Conservation (phyloP, 192 early-diverging fungal species). For the Thamnidium elegans region DNA sequence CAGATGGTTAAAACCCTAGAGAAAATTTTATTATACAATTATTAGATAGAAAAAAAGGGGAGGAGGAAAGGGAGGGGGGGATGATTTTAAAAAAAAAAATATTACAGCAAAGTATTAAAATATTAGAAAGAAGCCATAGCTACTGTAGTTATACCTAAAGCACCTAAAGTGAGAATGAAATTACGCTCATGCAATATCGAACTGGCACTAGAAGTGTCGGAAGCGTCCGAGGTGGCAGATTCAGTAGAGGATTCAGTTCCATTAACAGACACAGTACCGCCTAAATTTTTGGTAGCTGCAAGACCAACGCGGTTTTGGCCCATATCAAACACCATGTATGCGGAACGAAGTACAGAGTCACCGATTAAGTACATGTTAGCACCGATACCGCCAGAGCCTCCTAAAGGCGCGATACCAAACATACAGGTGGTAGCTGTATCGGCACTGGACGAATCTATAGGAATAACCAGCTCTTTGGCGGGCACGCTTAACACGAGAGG, state of each 20-base stretch:
- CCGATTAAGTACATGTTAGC: conserved; percentile 35
- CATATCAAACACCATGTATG: conserved; percentile 40
- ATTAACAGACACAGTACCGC: conserved; percentile 15
- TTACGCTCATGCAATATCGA: too few relatives aligned
- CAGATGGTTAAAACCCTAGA: too few relatives aligned
- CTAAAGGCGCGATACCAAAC: conserved; percentile 32
- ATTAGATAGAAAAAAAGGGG: too few relatives aligned
- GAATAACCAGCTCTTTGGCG: conserved; percentile 27
- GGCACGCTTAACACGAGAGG: conserved; percentile 26
- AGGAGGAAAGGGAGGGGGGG: too few relatives aligned
- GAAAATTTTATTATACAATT: too few relatives aligned
- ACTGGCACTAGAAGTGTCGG: background rate
- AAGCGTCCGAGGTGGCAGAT: background rate
- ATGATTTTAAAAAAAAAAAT: too few relatives aligned
- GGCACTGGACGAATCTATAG: conserved; percentile 24
- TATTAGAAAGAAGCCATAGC: background rate
- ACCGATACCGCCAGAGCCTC: conserved; percentile 1
- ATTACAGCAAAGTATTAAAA: background rate
- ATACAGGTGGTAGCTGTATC: conserved; percentile 16
- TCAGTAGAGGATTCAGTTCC: background rate
- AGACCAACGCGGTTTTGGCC: conserved; percentile 33
- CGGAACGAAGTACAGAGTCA: conserved; percentile 31
- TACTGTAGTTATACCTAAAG: too few relatives aligned
- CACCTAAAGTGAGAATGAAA: too few relatives aligned
- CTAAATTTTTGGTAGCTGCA: conserved; percentile 22